Evolutionary conservation across 75 land plant species (phyloP).

Genomic region (Cupressus sempervirens): DNA sequence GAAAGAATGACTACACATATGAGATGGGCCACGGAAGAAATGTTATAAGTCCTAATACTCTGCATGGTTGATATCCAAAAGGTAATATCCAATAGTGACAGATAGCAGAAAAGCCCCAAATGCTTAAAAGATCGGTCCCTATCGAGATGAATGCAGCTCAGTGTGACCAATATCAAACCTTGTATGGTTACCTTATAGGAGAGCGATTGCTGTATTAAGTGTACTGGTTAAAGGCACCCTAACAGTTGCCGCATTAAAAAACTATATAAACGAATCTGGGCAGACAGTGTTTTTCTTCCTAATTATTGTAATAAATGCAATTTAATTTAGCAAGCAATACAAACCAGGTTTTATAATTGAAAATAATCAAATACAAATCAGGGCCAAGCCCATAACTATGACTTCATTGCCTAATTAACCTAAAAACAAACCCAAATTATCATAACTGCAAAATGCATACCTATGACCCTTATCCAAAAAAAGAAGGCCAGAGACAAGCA

Average conservation of each 20-base stretch:
- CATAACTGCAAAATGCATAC: not conserved
- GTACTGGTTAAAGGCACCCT: not conserved
- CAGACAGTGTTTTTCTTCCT: not conserved
- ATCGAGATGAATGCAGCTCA: not conserved
- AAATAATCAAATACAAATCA: not conserved
- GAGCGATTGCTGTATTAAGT: not conserved
- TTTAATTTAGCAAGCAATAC: too few species aligned
- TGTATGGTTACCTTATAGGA: not conserved
- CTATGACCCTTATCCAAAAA: not conserved
- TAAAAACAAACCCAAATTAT: not conserved
- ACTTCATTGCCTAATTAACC: not conserved
- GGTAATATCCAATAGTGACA: not conserved
- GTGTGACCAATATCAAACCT: not conserved
- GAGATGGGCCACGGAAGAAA: not conserved
- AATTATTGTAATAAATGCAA: not conserved
- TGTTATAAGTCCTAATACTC: not conserved
- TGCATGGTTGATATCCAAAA: not conserved
- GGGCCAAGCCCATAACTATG: not conserved
- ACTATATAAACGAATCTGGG: not conserved
- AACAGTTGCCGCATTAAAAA: not conserved
- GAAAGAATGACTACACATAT: not conserved
- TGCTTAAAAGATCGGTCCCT: not conserved
- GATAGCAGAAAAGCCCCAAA: not conserved
- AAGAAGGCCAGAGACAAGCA: not conserved
- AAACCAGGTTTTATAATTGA: not conserved